Evolutionary conservation across 2,329 filamentous ascomycete genomes (phyloP), one percentile per base, ranked within the genome.

Genomic region (Fusarium sp.): DNA sequence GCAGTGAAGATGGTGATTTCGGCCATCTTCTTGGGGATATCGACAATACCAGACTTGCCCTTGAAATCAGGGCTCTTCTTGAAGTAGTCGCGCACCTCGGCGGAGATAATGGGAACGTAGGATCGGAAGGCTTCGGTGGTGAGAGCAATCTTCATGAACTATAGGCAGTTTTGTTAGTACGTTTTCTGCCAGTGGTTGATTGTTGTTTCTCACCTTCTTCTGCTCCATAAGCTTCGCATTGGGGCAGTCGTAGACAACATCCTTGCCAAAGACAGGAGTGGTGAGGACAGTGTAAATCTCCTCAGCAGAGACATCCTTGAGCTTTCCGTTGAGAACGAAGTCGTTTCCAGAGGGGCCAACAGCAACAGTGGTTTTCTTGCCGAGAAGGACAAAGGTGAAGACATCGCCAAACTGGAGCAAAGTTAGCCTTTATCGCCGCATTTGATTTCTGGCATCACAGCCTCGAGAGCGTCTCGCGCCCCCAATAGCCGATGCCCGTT

Each of bases 181-280:
- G 9, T 19, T 31, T 51, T 22, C 17, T 19, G 19, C 11, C 31
- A 7, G 10, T 28, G 4, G 19, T 40, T 24, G 24, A 31, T 15
- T 7, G 2, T 39, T 13, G 40, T 62, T 55, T 62, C 81, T 67
- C 79, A 94, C 92, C 89, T 95, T 96, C 85, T 97, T 97, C 85
- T 97, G 94, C 83, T 97, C 94, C 94, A 97, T 97, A 76, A 97
- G 87, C 82, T 97, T 97, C 61, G 93, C 86, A 78, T 97, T 97
- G 42, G 93, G 93, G 81, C 93, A 96, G 79, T 97, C 94, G 78
- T 97, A 97, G 55, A 97, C 92, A 26, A 97, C 94, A 81, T 94
- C 91, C 74, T 89, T 90, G 71, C 94, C 94, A 77, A 97, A 97
- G 47, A 90, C 88, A 24, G 88, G 88, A 22, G 87, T 89, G 8